Percentiles rank a stretch among this genome's conserved stretches.
These are phyloP conservation scores for Nemania sp. DNA, from an alignment of 2,329 filamentous ascomycete genomes.

Conservation along the genomic window DNA sequence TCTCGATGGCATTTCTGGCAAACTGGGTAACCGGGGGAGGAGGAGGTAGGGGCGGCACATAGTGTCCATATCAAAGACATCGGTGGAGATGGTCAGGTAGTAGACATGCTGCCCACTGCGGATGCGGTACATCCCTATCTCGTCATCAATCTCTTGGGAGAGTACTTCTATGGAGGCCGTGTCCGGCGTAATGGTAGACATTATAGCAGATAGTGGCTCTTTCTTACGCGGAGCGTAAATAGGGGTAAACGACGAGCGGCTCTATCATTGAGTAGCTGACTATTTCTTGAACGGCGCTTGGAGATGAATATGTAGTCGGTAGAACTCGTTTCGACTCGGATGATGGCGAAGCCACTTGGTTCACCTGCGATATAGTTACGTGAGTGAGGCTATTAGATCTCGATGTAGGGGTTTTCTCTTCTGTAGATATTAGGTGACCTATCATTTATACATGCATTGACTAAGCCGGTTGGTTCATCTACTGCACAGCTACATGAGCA, in stretches of 20 bases:
- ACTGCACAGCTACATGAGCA: no score
- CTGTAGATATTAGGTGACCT: no score
- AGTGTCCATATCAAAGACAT: conserved; percentile 49
- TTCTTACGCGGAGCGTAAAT: conserved; percentile 20
- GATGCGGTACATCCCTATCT: conserved; percentile 43
- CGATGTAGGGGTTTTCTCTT: no score
- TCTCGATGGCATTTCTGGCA: conserved; percentile 46
- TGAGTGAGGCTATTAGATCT: no score
- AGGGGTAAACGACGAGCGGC: conserved; percentile 20
- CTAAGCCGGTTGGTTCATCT: no score
- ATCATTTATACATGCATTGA: no score
- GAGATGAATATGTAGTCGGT: no score
- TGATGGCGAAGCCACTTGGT: no score
- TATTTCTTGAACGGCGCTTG: conserved; percentile 21
- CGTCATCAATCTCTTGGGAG: conserved; percentile 33
- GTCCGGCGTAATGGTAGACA: conserved; percentile 28
- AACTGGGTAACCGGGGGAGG: conserved; percentile 46
- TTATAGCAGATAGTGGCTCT: conserved; percentile 27
- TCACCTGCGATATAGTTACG: no score
- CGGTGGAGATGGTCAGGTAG: conserved; percentile 45
- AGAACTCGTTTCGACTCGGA: no score
- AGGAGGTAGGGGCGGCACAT: conserved; percentile 51
- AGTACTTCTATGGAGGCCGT: conserved; percentile 30
- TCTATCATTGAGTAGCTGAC: conserved; percentile 23
- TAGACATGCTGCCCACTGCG: conserved; percentile 38